Evolutionary conservation across 169 alveolate genomes (phyloP).

Genomic region (Eimeria falciformis): DNA sequence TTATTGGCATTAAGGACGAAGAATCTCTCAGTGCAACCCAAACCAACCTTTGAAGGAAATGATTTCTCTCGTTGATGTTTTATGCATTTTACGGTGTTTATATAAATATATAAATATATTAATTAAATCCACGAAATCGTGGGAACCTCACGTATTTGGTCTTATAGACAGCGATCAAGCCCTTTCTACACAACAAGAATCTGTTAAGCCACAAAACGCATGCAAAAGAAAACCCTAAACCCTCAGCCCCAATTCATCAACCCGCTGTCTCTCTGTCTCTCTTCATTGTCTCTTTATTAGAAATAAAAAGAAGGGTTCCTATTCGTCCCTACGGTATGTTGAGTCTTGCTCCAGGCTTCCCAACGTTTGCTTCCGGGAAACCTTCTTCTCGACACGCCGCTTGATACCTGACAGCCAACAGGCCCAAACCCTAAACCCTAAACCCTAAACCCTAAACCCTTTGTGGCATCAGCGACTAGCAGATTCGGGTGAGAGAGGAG

Average conservation of each 20-base stretch:
- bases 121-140: too few relatives aligned
- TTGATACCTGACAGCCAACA: conserved; percentile 38
- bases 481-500: neutral
- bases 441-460: neutral
- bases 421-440: neutral
- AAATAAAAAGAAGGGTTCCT: neutral
- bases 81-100: too few relatives aligned
- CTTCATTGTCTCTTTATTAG: neutral
- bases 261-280: neutral
- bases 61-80: too few relatives aligned
- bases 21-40: too few relatives aligned
- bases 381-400: conserved; percentile 39
- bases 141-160: conserved; percentile 65
- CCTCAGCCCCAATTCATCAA: neutral
- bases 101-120: too few relatives aligned
- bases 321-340: conserved; percentile 48
- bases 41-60: too few relatives aligned
- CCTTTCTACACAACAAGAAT: conserved; percentile 74
- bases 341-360: conserved; percentile 32
- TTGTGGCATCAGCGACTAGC: neutral
- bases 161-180: conserved; percentile 74
- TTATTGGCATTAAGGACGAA: too few relatives aligned
- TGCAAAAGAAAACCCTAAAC: conserved; percentile 7
- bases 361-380: conserved; percentile 69
- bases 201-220: conserved; percentile 40